A percentile compares a stretch with the other conserved stretches of the same genome.
Evolutionary conservation across 345 rosid genomes (phyloP).

Genomic region (Raphanus raphanistrum): DNA sequence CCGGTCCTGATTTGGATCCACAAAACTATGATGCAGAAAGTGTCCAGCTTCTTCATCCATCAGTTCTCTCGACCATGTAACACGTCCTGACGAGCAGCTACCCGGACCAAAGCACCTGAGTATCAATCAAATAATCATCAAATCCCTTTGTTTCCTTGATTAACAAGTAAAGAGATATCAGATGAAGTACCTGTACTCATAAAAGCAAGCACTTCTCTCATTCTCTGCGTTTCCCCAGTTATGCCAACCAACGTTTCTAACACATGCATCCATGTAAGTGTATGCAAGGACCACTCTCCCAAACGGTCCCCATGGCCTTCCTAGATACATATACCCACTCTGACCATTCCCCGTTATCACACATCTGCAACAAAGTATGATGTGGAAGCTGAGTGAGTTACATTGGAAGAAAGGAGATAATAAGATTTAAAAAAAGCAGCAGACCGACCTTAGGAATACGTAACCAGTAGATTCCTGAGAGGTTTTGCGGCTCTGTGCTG

Average conservation of each 20-base stretch:
- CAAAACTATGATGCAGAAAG: conserved; percentile 71
- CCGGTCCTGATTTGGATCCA: conserved; percentile 67
- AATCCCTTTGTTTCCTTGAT: neutral
- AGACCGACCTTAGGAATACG: conserved; percentile 72
- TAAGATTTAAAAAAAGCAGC: neutral
- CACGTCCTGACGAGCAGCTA: conserved; percentile 69
- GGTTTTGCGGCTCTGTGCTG: conserved; percentile 96
- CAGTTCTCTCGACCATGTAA: conserved; percentile 83
- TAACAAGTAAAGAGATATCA: neutral
- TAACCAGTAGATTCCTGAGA: conserved; percentile 93
- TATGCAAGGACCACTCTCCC: conserved; percentile 88
- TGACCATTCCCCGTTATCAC: conserved; percentile 86
- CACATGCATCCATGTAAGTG: conserved; percentile 78
- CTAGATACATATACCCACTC: conserved; percentile 59
- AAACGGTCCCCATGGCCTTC: conserved; percentile 97
- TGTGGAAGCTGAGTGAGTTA: neutral
- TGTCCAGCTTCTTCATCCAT: conserved; percentile 84
- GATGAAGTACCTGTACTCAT: conserved; percentile 70
- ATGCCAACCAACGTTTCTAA: conserved; percentile 75
- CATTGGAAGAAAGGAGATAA: neutral
- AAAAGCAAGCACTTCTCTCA: conserved; percentile 94
- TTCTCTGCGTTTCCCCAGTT: conserved; percentile 92
- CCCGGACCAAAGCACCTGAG: conserved; percentile 89
- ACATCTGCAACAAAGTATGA: conserved; percentile 54
- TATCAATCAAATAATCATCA: neutral